Base-by-base conservation (phyloP, 2,329 filamentous ascomycete genomes). In the Colletotrichum coccodes region DNA sequence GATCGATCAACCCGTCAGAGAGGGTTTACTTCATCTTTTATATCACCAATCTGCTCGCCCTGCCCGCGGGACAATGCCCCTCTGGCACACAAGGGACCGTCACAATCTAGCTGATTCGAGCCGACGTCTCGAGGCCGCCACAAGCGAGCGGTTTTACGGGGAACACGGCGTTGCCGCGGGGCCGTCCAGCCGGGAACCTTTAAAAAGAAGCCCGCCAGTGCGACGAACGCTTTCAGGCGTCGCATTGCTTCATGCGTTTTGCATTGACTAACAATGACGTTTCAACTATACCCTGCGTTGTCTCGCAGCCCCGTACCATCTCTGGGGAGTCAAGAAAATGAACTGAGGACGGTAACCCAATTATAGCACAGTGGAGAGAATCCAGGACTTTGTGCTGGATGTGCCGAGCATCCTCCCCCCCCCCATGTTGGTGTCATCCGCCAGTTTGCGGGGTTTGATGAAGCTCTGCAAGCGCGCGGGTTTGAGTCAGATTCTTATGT, bases 51-150 rank as follows among this genome's bases (percentile, higher is more conserved):
- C 14, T 23, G 5, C 16, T 23, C 34, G 21, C 34, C 28, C 11
- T 18, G 23, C 8, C 26, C 38, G 11, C n/a, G 3, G 23, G n/a
- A 18, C n/a, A n/a, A n/a, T n/a, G n/a, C 34, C 18, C 7, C 26
- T 46, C 32, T 18, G 46, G 28, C 14, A 23, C 28, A 12, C 30
- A 34, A 32, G 23, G n/a, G 46, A 52, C 6, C 16, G 44, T 34
- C 59, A 26, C 8, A 28, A 61, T 61, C 32, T 61, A 47, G 28
- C 36, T 61, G 58, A 60, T 46, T 54, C 59, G 49, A 54, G n/a
- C 28, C 47, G 47, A 50, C 26, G 26, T 47, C 44, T 23, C 44
- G 44, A 47, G 47, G 36, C 40, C 30, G 26, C 42, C 18, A 18
- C 30, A n/a, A 52, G 47, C 26, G 8, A 16, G 30, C n/a, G n/a